Evolutionary conservation across 176 grass and related monocot genomes (phyloP), one percentile per base, ranked within the genome.

Genomic region (Triticum urartu): DNA sequence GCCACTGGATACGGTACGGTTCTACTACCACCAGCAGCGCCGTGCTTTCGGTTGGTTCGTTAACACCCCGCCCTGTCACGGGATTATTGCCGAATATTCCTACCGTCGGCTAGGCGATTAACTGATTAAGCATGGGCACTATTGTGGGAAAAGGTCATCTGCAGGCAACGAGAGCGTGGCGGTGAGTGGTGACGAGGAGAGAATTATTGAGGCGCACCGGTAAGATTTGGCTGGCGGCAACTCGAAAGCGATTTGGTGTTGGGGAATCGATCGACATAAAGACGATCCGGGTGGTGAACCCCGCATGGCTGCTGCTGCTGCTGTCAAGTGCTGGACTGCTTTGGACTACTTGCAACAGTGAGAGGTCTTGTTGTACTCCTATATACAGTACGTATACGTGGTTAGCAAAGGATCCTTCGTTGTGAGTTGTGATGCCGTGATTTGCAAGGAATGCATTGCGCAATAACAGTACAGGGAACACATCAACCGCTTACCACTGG

Each of bases 61-160:
- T 52, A 33, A 68, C 79, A 68, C 25, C 25, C 63, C 33, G 79
- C 63, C 34, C 79, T 81, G 63, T 50, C 63, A 68, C 79, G 9
- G 5, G 63, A 34, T 50, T 81, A 50, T 81, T 81, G 40, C 63
- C 5, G 79, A 50, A 81, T 68, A 34, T 81, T 67, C 40, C 11
- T 24, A 26, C 12, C 20, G 18, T 64, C 20, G 20, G 60, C 6
- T 22, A 10, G 43, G 17, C 6, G 5, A 40, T 43, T 30, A 30
- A 30, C 28, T 30, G 28, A 30, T 30, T 32, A 30, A 61, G 59
- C 17, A 39, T 38, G 8, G 9, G 11, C 7, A 68, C 32, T 33
- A 38, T 42, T 72, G 60, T 13, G 75, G 60, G 52, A 36, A 7
- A 45, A 3, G 1, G 30, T 3, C 65, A n/a, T 8, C 52, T 1